Evolutionary conservation across 2,329 filamentous ascomycete species (phyloP).

Genomic region (Ophiostoma fasciatum): DNA sequence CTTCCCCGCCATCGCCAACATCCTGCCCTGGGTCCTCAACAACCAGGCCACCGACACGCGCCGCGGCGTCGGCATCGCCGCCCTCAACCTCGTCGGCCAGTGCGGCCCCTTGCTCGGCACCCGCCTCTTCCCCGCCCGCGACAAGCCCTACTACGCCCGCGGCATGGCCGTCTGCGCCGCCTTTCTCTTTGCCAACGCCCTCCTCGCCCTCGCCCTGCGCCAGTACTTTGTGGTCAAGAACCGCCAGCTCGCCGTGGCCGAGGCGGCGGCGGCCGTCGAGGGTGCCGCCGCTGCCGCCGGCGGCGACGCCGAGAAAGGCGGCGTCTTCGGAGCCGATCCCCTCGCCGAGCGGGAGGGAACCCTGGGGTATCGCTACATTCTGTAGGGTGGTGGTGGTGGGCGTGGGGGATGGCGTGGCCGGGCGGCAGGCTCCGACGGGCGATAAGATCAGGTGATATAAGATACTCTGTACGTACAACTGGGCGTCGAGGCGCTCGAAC

Average conservation of each 20-base stretch:
- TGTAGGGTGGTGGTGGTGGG: background rate
- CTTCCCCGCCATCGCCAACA: slow-evolving; percentile 54
- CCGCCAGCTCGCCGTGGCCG: slow-evolving; percentile 17
- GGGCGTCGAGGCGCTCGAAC: too few relatives aligned
- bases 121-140: slow-evolving; percentile 38
- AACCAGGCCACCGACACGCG: slow-evolving; percentile 55
- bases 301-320: background rate
- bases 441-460: too few relatives aligned
- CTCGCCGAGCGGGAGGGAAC: background rate
- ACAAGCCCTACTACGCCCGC: slow-evolving; percentile 23
- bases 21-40: slow-evolving; percentile 55
- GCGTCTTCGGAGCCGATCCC: background rate
- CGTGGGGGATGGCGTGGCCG: too few relatives aligned
- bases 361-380: background rate
- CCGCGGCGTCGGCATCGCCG: slow-evolving; percentile 45
- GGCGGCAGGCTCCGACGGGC: too few relatives aligned
- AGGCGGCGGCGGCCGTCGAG: slow-evolving; percentile 8
- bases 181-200: slow-evolving; percentile 27
- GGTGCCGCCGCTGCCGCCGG: too few relatives aligned
- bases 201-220: slow-evolving; percentile 20
- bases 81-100: slow-evolving; percentile 48
- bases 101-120: slow-evolving; percentile 49
- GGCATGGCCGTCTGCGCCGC: slow-evolving; percentile 25
- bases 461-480: too few relatives aligned
- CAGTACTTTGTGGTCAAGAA: slow-evolving; percentile 21